Percentiles rank a stretch among this genome's conserved stretches.
phyloP scores from a whole-genome alignment of 768 basidiomycete genomes.

The Suillus brevipes region DNA sequence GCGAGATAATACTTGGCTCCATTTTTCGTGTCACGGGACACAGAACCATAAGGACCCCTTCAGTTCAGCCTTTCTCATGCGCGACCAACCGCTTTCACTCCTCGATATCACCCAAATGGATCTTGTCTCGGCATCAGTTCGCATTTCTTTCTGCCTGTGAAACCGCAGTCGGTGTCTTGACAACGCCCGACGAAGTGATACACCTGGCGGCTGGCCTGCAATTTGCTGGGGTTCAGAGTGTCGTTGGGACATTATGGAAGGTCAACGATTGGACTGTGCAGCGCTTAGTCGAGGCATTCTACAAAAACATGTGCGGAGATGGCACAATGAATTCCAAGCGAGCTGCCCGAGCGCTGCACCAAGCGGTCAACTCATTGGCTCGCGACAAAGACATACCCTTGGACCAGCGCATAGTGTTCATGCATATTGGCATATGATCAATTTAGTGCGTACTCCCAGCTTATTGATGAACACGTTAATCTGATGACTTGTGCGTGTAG shows the following conservation, averaged over 20 bases:
- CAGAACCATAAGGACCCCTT: constrained; percentile 13
- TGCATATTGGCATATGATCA: constrained; percentile 10
- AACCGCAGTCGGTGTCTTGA: background rate
- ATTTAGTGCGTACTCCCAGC: background rate
- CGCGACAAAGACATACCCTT: background rate
- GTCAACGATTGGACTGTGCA: constrained; percentile 3
- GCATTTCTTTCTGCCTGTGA: constrained; percentile 25
- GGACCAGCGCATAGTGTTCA: constrained; percentile 9
- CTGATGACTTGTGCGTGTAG: background rate
- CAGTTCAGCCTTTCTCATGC: constrained; percentile 9
- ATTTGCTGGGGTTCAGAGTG: constrained; percentile 20
- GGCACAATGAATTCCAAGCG: constrained; percentile 5
- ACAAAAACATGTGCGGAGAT: background rate
- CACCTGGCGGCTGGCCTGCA: constrained; percentile 27
- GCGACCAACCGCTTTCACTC: constrained; percentile 2
- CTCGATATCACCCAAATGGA: constrained; percentile 8
- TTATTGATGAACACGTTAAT: background rate
- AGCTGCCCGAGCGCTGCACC: constrained; percentile 9
- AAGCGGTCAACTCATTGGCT: background rate
- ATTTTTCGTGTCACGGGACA: constrained; percentile 22
- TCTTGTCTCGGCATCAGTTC: constrained; percentile 1
- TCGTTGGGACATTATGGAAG: constrained; percentile 24
- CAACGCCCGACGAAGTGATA: constrained; percentile 19
- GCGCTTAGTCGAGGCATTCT: constrained; percentile 1
- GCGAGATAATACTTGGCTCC: constrained; percentile 13